Evolutionary conservation across 495 filamentous ascomycete species (phyloP).

Genomic region (Immersiella caudata): DNA sequence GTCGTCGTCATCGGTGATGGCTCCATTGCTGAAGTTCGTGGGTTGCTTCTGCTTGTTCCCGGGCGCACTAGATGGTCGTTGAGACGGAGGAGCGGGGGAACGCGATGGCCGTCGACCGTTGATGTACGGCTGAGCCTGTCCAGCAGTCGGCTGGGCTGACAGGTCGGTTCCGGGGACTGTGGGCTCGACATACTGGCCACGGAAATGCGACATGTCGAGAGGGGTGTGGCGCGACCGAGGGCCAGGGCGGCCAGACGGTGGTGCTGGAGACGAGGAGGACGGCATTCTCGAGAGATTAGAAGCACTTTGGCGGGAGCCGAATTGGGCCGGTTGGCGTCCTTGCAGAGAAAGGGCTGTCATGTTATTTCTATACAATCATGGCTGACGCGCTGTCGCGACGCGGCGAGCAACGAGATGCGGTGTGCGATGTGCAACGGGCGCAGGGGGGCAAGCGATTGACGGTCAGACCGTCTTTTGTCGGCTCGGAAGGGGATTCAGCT

Average conservation of each 20-base stretch:
- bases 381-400: conserved; percentile 11
- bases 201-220: conserved; percentile 30
- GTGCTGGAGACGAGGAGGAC: conserved; percentile 21
- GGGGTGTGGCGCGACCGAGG: conserved; percentile 25
- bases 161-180: conserved; percentile 16
- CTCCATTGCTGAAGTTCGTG: conserved; percentile 11
- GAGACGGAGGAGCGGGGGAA: conserved; percentile 21
- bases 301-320: conserved; percentile 25
- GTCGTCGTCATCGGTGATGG: conserved; percentile 29
- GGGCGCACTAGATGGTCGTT: conserved; percentile 39
- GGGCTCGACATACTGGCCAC: conserved; percentile 29
- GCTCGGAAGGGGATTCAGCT: not conserved
- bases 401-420: not conserved
- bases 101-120: conserved; percentile 23
- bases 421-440: not conserved
- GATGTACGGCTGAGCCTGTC: conserved; percentile 5
- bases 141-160: conserved; percentile 9
- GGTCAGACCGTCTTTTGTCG: not conserved
- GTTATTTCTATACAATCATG: conserved; percentile 31
- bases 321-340: conserved; percentile 21
- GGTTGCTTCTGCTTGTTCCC: conserved; percentile 27
- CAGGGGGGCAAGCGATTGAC: not conserved
- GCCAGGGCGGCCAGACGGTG: conserved; percentile 23
- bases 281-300: conserved; percentile 21
- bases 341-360: conserved; percentile 40